These are phyloP conservation scores for Trametopsis cervina DNA, from an alignment of 768 basidiomycete species.

Conservation along the genomic window DNA sequence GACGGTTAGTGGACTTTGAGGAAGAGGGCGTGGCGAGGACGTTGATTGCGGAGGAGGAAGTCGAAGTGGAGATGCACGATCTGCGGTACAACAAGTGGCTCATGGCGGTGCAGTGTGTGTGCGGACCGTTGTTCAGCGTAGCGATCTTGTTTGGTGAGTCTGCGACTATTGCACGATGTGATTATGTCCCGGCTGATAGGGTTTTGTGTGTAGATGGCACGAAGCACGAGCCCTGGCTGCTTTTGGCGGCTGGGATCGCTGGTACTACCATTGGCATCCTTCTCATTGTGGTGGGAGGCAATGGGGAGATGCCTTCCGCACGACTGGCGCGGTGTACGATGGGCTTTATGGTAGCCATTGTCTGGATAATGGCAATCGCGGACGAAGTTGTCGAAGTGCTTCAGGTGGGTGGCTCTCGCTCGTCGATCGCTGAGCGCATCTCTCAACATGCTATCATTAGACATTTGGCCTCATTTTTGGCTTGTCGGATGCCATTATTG, in stretches of 20 bases:
- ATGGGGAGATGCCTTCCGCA: slow-evolving; percentile 48
- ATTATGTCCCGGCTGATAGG: neutral
- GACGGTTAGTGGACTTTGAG: slow-evolving; percentile 59
- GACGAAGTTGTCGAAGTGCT: slow-evolving; percentile 92
- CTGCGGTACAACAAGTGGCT: slow-evolving; percentile 74
- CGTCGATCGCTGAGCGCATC: neutral
- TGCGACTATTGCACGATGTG: neutral
- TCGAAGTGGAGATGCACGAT: slow-evolving; percentile 56
- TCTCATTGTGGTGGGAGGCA: slow-evolving; percentile 52
- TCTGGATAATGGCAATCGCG: slow-evolving; percentile 98
- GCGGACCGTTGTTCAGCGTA: slow-evolving; percentile 76
- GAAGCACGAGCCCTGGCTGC: slow-evolving; percentile 40
- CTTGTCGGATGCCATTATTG: slow-evolving; percentile 94
- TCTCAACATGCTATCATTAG: slow-evolving; percentile 31
- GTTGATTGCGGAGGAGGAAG: slow-evolving; percentile 61
- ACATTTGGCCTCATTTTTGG: slow-evolving; percentile 92
- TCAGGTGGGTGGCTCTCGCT: slow-evolving; percentile 42
- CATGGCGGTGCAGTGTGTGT: slow-evolving; percentile 73
- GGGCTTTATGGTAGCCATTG: slow-evolving; percentile 85
- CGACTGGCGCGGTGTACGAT: slow-evolving; percentile 76
- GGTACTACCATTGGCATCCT: slow-evolving; percentile 49
- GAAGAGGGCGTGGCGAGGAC: slow-evolving; percentile 67
- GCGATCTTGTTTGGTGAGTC: slow-evolving; percentile 71
- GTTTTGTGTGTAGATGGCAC: slow-evolving; percentile 33
- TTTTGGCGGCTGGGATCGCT: slow-evolving; percentile 45